These are phyloP conservation scores for Myriosclerotinia scirpicola DNA, from an alignment of 2,329 filamentous ascomycete species.

Conservation along the genomic window DNA sequence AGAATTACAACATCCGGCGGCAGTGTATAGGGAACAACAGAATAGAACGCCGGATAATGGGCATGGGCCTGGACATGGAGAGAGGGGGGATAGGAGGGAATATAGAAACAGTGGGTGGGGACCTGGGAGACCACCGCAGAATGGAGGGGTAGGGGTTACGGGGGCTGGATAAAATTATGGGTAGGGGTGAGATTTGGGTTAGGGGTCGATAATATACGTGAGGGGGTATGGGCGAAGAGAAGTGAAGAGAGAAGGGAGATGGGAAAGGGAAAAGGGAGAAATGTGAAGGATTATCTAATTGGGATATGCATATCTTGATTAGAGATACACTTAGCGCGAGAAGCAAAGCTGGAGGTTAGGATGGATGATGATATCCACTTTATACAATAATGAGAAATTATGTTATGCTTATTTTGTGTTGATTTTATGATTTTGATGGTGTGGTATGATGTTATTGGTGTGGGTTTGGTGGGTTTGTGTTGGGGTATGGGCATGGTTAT, in stretches of 20 bases:
- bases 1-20: conserved; percentile 35
- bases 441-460: too few species aligned
- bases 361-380: conserved; percentile 12
- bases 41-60: conserved; percentile 40
- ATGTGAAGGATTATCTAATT: conserved; percentile 16
- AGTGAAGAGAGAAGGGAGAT: background rate
- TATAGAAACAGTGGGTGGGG: conserved; percentile 42
- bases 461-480: too few species aligned
- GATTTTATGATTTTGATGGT: too few species aligned
- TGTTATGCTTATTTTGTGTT: conserved; percentile 6
- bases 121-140: conserved; percentile 36
- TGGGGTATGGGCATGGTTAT: too few species aligned
- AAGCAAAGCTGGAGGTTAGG: background rate
- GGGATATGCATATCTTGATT: conserved; percentile 21
- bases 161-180: conserved; percentile 34
- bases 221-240: background rate
- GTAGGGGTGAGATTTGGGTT: background rate
- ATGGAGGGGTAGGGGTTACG: conserved; percentile 41
- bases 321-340: conserved; percentile 11
- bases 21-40: conserved; percentile 33
- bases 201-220: background rate
- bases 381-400: conserved; percentile 15
- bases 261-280: background rate
- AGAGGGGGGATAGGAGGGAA: conserved; percentile 27
- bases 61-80: conserved; percentile 30